These are phyloP conservation scores for Streptanthus diversifolius DNA, from an alignment of 345 rosid genomes.

Conservation along the genomic window DNA sequence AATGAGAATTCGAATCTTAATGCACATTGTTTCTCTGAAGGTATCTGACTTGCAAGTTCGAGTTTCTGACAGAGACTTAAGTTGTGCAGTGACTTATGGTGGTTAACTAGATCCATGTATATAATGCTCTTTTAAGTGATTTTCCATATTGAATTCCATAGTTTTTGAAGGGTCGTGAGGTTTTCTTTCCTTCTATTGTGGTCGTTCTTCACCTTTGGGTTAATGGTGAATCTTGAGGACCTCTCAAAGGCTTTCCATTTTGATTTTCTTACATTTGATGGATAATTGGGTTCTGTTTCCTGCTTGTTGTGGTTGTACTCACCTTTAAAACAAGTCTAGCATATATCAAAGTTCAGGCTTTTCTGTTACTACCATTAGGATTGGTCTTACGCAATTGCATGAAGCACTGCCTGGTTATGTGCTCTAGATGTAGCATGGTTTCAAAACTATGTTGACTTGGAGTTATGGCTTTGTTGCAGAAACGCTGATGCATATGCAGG, in stretches of 20 bases:
- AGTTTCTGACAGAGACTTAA: neutral
- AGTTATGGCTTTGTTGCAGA: conserved; percentile 26
- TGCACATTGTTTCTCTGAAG: neutral
- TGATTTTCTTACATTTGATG: neutral
- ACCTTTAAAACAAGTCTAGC: neutral
- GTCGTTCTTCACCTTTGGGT: neutral
- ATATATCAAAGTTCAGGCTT: too few relatives aligned
- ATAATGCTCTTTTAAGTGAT: neutral
- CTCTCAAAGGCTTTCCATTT: too few relatives aligned
- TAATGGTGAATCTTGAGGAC: too few relatives aligned
- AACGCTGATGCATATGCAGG: conserved; percentile 64
- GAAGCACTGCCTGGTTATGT: neutral
- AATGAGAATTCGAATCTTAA: neutral
- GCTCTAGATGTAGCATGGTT: neutral
- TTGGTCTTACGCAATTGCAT: neutral
- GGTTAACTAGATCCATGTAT: neutral
- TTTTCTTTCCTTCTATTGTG: neutral
- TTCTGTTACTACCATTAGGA: too few relatives aligned
- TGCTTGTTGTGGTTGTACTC: neutral
- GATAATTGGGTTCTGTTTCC: neutral
- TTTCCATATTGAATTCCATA: neutral
- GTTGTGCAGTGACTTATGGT: neutral
- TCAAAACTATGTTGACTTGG: neutral
- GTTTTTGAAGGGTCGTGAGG: neutral
- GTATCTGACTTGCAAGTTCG: neutral